Evolutionary conservation across 164 flowering plant species (phyloP).

Genomic region (Sextonia rubra): DNA sequence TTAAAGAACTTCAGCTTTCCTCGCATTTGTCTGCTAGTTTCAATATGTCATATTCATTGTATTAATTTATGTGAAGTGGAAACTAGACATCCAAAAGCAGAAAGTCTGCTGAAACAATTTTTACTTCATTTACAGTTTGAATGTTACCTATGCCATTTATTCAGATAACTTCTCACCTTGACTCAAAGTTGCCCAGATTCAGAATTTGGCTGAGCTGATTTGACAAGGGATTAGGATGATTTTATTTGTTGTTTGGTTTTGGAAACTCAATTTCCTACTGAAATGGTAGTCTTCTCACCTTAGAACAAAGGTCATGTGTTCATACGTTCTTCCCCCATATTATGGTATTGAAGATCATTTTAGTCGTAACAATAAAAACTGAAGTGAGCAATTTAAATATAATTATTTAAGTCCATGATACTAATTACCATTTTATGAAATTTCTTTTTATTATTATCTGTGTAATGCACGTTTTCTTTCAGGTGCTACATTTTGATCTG

Average conservation of each 20-base stretch:
- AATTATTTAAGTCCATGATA: not conserved
- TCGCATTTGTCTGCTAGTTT: not conserved
- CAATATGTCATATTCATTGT: not conserved
- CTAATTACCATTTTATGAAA: no score
- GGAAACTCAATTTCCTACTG: not conserved
- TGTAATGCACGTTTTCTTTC: not conserved
- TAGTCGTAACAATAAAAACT: not conserved
- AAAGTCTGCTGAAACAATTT: not conserved
- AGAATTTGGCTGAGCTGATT: not conserved
- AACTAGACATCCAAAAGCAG: not conserved
- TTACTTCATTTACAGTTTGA: not conserved
- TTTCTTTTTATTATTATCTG: not conserved
- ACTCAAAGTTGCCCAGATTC: not conserved
- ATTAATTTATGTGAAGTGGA: no score
- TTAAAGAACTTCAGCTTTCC: not conserved
- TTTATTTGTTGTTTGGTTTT: no score
- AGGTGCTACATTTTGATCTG: slow-evolving; percentile 50
- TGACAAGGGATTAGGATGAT: not conserved
- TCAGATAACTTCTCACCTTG: not conserved
- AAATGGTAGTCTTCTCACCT: not conserved
- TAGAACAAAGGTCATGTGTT: not conserved
- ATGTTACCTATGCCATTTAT: not conserved
- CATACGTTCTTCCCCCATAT: not conserved
- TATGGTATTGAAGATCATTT: not conserved
- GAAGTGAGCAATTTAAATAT: not conserved